Percentiles rank a stretch among this genome's conserved stretches.
These are phyloP conservation scores for Paxillus involutus DNA, from an alignment of 768 basidiomycete genomes.

Conservation along the genomic window DNA sequence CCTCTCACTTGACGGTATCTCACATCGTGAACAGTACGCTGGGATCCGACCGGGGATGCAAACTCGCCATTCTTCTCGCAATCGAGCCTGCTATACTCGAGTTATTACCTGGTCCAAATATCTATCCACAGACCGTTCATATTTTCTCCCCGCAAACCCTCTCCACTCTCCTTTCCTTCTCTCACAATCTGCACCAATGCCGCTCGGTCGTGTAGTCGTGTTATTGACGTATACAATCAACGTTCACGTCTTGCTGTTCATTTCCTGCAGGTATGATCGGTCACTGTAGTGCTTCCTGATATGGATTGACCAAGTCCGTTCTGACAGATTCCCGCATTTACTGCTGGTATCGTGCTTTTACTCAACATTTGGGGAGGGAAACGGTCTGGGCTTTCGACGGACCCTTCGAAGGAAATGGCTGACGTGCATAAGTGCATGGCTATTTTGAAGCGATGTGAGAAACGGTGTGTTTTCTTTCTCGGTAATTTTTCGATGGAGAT, in stretches of 20 bases:
- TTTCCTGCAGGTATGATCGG: slow-evolving; percentile 28
- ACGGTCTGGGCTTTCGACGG: slow-evolving; percentile 38
- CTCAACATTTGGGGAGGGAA: slow-evolving; percentile 57
- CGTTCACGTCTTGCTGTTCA: slow-evolving; percentile 27
- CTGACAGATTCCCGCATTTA: slow-evolving; percentile 41
- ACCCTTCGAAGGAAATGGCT: slow-evolving; percentile 44
- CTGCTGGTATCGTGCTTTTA: slow-evolving; percentile 51
- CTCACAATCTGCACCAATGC: slow-evolving; percentile 87
- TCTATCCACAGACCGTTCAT: slow-evolving; percentile 80
- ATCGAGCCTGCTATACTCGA: slow-evolving; percentile 48
- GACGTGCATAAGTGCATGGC: slow-evolving; percentile 54
- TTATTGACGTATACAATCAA: slow-evolving; percentile 59
- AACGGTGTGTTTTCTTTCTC: slow-evolving; percentile 26
- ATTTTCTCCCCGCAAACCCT: slow-evolving; percentile 55
- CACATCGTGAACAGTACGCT: slow-evolving; percentile 32
- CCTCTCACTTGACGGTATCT: background rate
- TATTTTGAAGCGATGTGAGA: slow-evolving; percentile 36
- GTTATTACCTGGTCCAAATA: slow-evolving; percentile 62
- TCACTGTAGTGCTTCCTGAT: background rate
- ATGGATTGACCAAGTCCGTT: background rate
- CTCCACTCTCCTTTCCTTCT: slow-evolving; percentile 52
- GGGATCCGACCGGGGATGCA: slow-evolving; percentile 43
- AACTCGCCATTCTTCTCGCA: slow-evolving; percentile 43
- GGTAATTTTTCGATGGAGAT: background rate
- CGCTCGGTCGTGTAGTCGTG: slow-evolving; percentile 70